A percentile compares a stretch with the other conserved stretches of the same genome.
Evolutionary conservation across 2,329 filamentous ascomycete species (phyloP).

Genomic region (Diaporthe australafricana): DNA sequence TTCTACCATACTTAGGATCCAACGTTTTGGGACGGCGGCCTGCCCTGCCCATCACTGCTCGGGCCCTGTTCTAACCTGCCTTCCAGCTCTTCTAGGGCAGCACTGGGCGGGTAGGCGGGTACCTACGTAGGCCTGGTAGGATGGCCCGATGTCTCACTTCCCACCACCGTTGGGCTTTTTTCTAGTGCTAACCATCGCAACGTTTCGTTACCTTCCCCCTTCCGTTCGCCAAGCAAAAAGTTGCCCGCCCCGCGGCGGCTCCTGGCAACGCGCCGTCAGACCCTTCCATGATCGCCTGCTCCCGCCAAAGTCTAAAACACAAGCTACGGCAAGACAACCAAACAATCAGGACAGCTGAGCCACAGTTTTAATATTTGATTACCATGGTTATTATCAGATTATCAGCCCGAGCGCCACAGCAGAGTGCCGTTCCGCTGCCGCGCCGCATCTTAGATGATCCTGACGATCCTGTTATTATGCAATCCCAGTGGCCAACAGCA

Average conservation of each 20-base stretch:
- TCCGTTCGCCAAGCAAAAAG: slow-evolving; percentile 2
- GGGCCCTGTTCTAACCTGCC: slow-evolving; percentile 9
- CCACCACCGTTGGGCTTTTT: background rate
- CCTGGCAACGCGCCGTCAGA: background rate
- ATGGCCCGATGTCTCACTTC: background rate
- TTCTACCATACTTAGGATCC: background rate
- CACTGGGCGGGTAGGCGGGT: too few species aligned
- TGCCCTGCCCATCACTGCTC: background rate
- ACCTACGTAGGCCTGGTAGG: too few species aligned
- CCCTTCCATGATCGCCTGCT: slow-evolving; percentile 24
- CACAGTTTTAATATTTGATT: background rate
- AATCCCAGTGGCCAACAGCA: background rate
- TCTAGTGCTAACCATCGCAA: background rate
- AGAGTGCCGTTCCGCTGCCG: background rate
- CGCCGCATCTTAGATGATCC: background rate
- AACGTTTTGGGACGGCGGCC: slow-evolving; percentile 18
- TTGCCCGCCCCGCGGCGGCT: slow-evolving; percentile 3
- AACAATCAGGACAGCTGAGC: background rate
- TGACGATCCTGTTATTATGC: slow-evolving; percentile 15
- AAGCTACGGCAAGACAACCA: background rate
- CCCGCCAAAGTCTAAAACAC: slow-evolving; percentile 17
- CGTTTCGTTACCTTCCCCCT: background rate
- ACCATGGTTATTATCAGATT: background rate
- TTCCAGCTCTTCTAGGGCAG: background rate
- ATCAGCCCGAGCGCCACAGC: slow-evolving; percentile 5